These are phyloP conservation scores for Penstemon barbatus DNA, from an alignment of 257 asterid species.

Conservation along the genomic window DNA sequence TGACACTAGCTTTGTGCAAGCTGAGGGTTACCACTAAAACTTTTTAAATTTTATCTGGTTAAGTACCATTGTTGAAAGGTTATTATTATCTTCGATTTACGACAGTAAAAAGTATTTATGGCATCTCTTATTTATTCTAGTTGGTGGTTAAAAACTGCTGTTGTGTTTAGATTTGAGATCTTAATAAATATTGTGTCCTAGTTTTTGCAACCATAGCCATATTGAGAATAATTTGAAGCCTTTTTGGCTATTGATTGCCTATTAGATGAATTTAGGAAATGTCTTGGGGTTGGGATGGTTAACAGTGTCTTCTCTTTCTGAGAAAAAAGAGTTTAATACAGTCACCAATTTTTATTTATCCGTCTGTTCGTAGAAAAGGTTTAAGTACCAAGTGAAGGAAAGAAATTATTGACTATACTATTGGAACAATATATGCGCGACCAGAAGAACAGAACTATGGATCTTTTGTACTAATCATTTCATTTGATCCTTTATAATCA, in stretches of 20 bases:
- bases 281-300: not conserved
- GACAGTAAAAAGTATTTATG: not conserved
- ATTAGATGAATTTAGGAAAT: conserved; percentile 4
- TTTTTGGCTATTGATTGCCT: conserved; percentile 1
- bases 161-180: conserved; percentile 4
- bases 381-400: not conserved
- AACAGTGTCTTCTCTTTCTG: not conserved
- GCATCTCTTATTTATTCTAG: not conserved
- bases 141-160: not conserved
- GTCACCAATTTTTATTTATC: not conserved
- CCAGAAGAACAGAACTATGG: not conserved
- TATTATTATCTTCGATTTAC: not conserved
- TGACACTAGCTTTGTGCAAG: not conserved
- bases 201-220: not conserved
- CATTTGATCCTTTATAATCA: not conserved
- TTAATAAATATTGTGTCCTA: not conserved
- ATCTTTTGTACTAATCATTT: not conserved
- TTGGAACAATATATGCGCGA: not conserved
- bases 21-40: not conserved
- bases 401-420: not conserved
- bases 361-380: not conserved
- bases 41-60: conserved; percentile 2
- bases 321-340: not conserved
- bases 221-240: conserved; percentile 6
- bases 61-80: not conserved